Evolutionary conservation across 352 stramenopile species (phyloP).

Genomic region (Pythium insidiosum): DNA sequence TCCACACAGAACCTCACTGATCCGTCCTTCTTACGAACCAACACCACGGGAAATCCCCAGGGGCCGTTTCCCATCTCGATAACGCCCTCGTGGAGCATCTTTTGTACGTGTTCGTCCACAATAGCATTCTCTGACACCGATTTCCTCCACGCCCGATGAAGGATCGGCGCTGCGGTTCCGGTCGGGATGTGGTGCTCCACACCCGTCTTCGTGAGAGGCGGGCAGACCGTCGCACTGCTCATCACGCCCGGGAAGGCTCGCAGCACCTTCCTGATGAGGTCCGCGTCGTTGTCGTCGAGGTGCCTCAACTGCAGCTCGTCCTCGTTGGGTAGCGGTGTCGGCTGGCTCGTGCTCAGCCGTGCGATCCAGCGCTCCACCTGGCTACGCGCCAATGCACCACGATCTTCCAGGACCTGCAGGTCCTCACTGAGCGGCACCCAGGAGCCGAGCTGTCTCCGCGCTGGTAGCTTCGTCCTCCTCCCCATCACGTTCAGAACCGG

Average conservation of each 20-base stretch:
- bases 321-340: slow-evolving; percentile 4
- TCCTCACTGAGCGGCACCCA: no score
- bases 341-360: background rate
- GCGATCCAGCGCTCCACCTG: no score
- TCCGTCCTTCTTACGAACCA: slow-evolving; percentile 20
- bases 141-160: slow-evolving; percentile 1
- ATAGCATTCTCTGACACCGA: slow-evolving; percentile 7
- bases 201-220: slow-evolving; percentile 1
- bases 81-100: slow-evolving; percentile 9
- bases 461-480: no score
- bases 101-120: no score
- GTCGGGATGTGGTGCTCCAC: slow-evolving; percentile 16
- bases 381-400: no score
- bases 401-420: no score
- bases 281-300: background rate
- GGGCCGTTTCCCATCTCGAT: slow-evolving; percentile 7
- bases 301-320: slow-evolving; percentile 1
- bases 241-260: slow-evolving; percentile 3
- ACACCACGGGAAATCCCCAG: slow-evolving; percentile 15
- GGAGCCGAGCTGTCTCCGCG: no score
- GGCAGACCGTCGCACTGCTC: background rate
- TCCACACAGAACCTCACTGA: background rate
- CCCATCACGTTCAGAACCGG: no score
- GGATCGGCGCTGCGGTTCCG: slow-evolving; percentile 5
- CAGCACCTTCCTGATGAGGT: slow-evolving; percentile 6